phyloP scores from a whole-genome alignment of 2,329 filamentous ascomycete species.

The Aspergillus sergii region DNA sequence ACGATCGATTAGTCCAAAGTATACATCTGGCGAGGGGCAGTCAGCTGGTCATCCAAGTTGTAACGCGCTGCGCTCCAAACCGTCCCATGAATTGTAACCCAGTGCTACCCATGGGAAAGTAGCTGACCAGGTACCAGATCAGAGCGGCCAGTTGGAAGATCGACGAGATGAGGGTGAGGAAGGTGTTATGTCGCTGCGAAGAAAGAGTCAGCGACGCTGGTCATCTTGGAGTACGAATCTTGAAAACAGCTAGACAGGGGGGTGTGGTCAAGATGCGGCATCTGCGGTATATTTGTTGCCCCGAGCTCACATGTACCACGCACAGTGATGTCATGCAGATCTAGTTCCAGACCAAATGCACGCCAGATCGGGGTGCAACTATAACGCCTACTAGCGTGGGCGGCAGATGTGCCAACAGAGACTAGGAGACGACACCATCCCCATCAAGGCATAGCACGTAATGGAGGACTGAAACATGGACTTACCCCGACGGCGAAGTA shows the following conservation, averaged over 20 bases:
- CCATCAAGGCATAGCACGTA: slow-evolving; percentile 1
- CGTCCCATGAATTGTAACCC: slow-evolving; percentile 83
- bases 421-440: slow-evolving; percentile 2
- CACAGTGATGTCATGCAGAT: slow-evolving; percentile 4
- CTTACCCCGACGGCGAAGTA: slow-evolving; percentile 92
- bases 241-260: neutral
- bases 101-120: slow-evolving; percentile 94
- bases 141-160: slow-evolving; percentile 82
- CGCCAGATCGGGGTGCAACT: neutral
- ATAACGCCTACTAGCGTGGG: slow-evolving; percentile 12
- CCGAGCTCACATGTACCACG: neutral
- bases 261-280: neutral
- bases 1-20: neutral
- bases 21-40: neutral
- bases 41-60: slow-evolving; percentile 83
- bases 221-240: neutral
- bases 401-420: slow-evolving; percentile 17
- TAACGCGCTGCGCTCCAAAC: slow-evolving; percentile 81
- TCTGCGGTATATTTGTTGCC: slow-evolving; percentile 2
- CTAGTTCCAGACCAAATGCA: neutral
- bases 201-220: slow-evolving; percentile 23
- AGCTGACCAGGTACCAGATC: slow-evolving; percentile 92
- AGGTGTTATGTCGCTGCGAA: slow-evolving; percentile 73
- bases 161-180: slow-evolving; percentile 82
- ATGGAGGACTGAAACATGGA: slow-evolving; percentile 34